Conservation (phyloP, 192 early-diverging fungal species). For the Ramicandelaber brevisporus region DNA sequence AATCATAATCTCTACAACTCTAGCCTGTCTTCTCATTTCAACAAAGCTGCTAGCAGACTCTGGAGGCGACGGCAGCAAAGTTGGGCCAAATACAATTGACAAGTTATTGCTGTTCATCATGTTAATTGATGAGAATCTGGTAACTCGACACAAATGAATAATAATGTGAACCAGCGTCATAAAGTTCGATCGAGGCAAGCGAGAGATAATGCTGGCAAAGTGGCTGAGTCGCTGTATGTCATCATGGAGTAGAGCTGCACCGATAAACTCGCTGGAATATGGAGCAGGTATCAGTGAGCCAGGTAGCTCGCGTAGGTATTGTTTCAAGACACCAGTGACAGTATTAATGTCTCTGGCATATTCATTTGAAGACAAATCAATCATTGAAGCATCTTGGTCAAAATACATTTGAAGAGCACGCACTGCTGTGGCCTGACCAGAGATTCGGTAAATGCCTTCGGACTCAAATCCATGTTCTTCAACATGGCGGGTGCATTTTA, state of each 20-base stretch:
- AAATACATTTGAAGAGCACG: constrained; percentile 42
- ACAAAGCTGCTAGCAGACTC: constrained; percentile 7
- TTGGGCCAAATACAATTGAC: constrained; percentile 82
- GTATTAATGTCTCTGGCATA: constrained; percentile 51
- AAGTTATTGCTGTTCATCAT: constrained; percentile 77
- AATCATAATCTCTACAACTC: constrained; percentile 12
- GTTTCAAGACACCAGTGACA: constrained; percentile 63
- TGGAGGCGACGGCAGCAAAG: constrained; percentile 13
- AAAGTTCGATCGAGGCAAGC: constrained; percentile 57
- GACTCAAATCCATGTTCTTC: constrained; percentile 46
- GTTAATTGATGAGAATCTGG: constrained; percentile 45
- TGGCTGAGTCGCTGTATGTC: no score
- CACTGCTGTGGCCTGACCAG: constrained; percentile 54
- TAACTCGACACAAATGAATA: constrained; percentile 56
- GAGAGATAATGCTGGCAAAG: no score
- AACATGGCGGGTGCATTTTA: constrained; percentile 54
- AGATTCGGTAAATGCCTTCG: constrained; percentile 77
- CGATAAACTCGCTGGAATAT: not conserved
- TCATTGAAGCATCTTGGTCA: constrained; percentile 40
- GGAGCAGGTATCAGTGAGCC: constrained; percentile 48
- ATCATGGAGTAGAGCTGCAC: constrained; percentile 20
- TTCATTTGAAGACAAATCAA: constrained; percentile 32
- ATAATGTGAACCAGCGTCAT: constrained; percentile 57
- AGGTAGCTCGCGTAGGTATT: constrained; percentile 84
- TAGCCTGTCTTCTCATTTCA: constrained; percentile 12